phyloP scores from a whole-genome alignment of 345 rosid genomes.

The Durio zibethinus region DNA sequence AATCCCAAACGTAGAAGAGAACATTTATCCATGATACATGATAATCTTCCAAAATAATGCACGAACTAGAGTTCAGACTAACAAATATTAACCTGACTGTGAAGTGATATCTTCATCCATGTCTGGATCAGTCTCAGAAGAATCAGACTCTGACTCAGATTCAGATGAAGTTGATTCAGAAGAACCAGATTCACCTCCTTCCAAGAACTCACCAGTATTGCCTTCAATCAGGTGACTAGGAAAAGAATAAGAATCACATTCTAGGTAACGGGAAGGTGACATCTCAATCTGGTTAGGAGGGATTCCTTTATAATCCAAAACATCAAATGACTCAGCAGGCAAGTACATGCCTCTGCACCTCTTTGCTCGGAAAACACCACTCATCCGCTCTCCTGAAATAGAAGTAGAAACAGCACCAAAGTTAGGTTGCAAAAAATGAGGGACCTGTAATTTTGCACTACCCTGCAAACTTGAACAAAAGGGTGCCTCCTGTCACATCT shows the following conservation, averaged over 20 bases:
- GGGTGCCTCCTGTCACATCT: constrained; percentile 20
- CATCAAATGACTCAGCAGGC: constrained; percentile 48
- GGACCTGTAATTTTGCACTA: constrained; percentile 14
- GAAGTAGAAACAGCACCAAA: constrained; percentile 26
- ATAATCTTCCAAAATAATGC: constrained; percentile 1
- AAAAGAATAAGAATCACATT: constrained; percentile 40
- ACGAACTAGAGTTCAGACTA: neutral
- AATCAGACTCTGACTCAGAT: constrained; percentile 57
- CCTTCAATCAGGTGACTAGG: constrained; percentile 41
- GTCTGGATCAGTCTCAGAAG: constrained; percentile 84
- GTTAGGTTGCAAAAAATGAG: constrained; percentile 25
- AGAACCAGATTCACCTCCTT: constrained; percentile 54
- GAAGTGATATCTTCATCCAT: constrained; percentile 60
- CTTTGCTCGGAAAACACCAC: constrained; percentile 52
- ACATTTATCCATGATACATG: neutral
- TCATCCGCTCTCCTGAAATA: constrained; percentile 57
- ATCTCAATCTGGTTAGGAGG: constrained; percentile 39
- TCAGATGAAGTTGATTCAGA: constrained; percentile 53
- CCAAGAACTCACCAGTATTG: constrained; percentile 50
- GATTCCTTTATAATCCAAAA: constrained; percentile 51
- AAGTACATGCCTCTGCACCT: constrained; percentile 52
- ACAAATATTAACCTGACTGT: constrained; percentile 54
- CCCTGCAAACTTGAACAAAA: constrained; percentile 21
- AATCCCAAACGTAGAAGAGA: neutral
- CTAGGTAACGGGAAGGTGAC: constrained; percentile 41